A percentile compares a stretch with the other conserved stretches of the same genome.
Conservation (phyloP, 2,329 filamentous ascomycete species). For the Colletotrichum viniferum region DNA sequence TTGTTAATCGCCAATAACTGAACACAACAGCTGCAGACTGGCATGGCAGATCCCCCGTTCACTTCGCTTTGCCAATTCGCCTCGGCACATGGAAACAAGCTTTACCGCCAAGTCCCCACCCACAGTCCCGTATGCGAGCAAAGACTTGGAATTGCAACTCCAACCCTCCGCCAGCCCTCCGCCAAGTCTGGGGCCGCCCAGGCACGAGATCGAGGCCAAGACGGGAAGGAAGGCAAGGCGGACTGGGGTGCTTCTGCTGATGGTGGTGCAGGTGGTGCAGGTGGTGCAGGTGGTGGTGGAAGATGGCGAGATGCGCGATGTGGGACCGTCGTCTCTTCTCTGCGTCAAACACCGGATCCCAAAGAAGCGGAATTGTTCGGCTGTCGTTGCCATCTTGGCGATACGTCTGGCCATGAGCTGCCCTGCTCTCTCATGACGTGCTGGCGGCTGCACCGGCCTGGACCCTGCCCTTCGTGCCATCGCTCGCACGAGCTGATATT, state of each 20-base stretch:
- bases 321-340: neutral
- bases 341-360: neutral
- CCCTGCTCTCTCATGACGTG: slow-evolving; percentile 8
- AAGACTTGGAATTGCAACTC: neutral
- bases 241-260: neutral
- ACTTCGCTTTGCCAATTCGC: neutral
- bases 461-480: neutral
- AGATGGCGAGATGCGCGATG: neutral
- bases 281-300: neutral
- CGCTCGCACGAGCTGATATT: neutral
- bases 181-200: slow-evolving; percentile 13
- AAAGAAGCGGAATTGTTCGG: neutral
- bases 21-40: neutral
- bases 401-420: neutral
- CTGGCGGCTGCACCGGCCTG: neutral
- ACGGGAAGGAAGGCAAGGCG: slow-evolving; percentile 4
- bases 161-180: neutral
- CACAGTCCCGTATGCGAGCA: slow-evolving; percentile 8
- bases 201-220: slow-evolving; percentile 16
- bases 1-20: neutral
- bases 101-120: slow-evolving; percentile 20
- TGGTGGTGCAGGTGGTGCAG: neutral
- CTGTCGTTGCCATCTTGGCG: slow-evolving; percentile 11
- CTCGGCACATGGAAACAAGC: slow-evolving; percentile 21
- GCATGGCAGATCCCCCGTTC: neutral